Evolutionary conservation across 495 filamentous ascomycete genomes (phyloP).

Genomic region (Xylaria acuta): DNA sequence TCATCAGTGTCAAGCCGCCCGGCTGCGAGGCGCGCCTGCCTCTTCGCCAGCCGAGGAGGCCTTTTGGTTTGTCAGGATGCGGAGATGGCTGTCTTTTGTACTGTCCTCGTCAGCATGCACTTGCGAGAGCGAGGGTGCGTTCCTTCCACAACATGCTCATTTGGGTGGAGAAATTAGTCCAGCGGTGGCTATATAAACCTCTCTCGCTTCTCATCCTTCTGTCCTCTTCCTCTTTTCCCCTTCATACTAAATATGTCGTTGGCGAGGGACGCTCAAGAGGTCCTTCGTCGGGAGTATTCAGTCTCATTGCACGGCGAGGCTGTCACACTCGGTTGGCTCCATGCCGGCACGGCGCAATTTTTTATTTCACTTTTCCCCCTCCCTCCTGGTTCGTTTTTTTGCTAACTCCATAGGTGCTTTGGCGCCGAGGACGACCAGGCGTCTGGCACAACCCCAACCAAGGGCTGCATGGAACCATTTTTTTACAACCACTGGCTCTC

Average conservation of each 20-base stretch:
- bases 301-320: constrained; percentile 23
- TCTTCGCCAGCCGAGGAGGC: not conserved
- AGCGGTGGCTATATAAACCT: constrained; percentile 9
- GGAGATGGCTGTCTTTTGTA: not conserved
- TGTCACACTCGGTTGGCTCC: not conserved
- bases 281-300: constrained; percentile 5
- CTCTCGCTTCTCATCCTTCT: not conserved
- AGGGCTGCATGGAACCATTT: constrained; percentile 21
- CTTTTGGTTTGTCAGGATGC: not conserved
- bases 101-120: not conserved
- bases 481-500: constrained; percentile 1
- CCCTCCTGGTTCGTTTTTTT: not conserved
- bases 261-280: constrained; percentile 19
- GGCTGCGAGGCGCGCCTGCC: not conserved
- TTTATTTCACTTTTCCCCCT: constrained; percentile 19
- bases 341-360: constrained; percentile 16
- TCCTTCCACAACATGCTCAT: constrained; percentile 6
- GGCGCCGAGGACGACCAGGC: constrained; percentile 23
- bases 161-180: not conserved
- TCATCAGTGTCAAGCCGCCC: not conserved
- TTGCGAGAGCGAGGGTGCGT: not conserved
- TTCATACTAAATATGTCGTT: not conserved
- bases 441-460: constrained; percentile 15
- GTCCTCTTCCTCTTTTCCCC: not conserved
- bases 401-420: constrained; percentile 22